phyloP scores from a whole-genome alignment of 179 eudicot genomes.

The Dionaea muscipula region DNA sequence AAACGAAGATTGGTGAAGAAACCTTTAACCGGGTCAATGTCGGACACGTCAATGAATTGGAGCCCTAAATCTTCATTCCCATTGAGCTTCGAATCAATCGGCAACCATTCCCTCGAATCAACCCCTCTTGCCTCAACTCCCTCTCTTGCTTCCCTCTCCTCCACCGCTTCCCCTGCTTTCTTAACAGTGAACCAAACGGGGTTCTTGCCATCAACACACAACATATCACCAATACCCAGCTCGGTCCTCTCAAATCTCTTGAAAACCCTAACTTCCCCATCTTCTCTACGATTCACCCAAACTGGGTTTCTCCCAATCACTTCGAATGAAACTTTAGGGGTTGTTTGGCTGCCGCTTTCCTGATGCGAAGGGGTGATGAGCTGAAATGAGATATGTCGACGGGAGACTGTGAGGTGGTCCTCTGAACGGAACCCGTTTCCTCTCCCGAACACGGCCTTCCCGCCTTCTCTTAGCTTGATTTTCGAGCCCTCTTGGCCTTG shows the following conservation, averaged over 20 bases:
- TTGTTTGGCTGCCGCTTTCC: constrained; percentile 12
- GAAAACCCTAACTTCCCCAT: constrained; percentile 25
- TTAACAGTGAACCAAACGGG: constrained; percentile 55
- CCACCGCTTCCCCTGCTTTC: constrained; percentile 11
- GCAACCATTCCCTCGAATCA: constrained; percentile 36
- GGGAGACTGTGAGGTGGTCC: constrained; percentile 56
- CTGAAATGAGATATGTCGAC: constrained; percentile 45
- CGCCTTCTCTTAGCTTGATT: constrained; percentile 21
- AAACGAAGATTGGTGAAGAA: too few relatives aligned
- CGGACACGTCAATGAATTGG: constrained; percentile 35
- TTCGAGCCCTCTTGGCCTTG: constrained; percentile 37
- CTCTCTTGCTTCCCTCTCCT: constrained; percentile 15
- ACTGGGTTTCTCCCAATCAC: constrained; percentile 72
- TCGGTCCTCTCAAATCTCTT: constrained; percentile 48
- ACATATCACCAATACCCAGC: constrained; percentile 40
- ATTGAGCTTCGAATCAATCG: constrained; percentile 15
- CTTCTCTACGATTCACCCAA: constrained; percentile 26
- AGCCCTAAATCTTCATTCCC: constrained; percentile 29
- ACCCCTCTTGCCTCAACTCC: constrained; percentile 8
- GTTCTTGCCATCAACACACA: constrained; percentile 45
- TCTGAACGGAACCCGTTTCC: constrained; percentile 20
- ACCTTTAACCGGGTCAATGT: constrained; percentile 69
- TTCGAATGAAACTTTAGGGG: constrained; percentile 36
- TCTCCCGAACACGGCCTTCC: constrained; percentile 38
- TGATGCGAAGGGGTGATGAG: constrained; percentile 7